Evolutionary conservation across 2,329 filamentous ascomycete genomes (phyloP).

Genomic region (Bipolaris victoriae): DNA sequence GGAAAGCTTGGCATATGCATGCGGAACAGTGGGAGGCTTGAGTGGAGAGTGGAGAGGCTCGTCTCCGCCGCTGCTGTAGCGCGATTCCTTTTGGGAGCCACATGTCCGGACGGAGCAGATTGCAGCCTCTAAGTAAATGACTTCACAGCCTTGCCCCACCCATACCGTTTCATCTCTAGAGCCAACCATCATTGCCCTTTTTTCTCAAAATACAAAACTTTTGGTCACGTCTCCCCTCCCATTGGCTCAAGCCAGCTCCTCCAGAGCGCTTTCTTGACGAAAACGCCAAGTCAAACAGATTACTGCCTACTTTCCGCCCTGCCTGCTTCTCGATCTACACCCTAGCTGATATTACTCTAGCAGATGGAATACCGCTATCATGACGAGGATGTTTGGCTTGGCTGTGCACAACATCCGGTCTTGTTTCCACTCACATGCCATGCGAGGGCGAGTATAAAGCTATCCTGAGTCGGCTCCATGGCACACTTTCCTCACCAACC

Average conservation of each 20-base stretch:
- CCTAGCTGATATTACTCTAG: slow-evolving; percentile 21
- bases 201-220: not conserved
- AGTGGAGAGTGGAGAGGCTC: slow-evolving; percentile 8
- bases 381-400: slow-evolving; percentile 23
- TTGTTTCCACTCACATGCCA: slow-evolving; percentile 9
- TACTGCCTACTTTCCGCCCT: slow-evolving; percentile 18
- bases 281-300: slow-evolving; percentile 29
- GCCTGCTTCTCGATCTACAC: slow-evolving; percentile 21
- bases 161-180: slow-evolving; percentile 26
- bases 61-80: slow-evolving; percentile 17
- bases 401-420: slow-evolving; percentile 16
- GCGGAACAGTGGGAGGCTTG: slow-evolving; percentile 12
- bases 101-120: slow-evolving; percentile 29
- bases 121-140: slow-evolving; percentile 33
- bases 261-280: slow-evolving; percentile 6
- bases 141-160: slow-evolving; percentile 22
- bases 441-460: slow-evolving; percentile 28
- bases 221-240: not conserved
- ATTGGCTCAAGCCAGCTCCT: slow-evolving; percentile 2
- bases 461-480: slow-evolving; percentile 17
- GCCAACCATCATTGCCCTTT: slow-evolving; percentile 18
- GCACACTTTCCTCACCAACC: slow-evolving; percentile 15
- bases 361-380: slow-evolving; percentile 18
- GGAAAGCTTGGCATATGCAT: slow-evolving; percentile 24
- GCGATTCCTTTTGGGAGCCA: slow-evolving; percentile 13